phyloP scores from a whole-genome alignment of 1,284 basidiomycete species.

The Earliella scabrosa region DNA sequence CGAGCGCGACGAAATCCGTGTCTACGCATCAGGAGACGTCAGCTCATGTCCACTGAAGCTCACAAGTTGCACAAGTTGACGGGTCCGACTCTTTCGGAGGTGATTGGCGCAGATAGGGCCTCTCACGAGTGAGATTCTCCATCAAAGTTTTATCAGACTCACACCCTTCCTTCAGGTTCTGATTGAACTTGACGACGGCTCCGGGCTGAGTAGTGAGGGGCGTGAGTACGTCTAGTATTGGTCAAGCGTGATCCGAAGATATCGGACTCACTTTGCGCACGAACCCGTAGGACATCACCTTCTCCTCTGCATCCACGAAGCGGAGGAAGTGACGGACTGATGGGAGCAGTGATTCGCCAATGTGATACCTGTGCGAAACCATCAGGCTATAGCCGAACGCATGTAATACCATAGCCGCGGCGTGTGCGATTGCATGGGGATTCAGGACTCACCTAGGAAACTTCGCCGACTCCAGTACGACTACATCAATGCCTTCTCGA shows the following conservation, averaged over 20 bases:
- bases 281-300: constrained; percentile 40
- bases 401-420: too few species aligned
- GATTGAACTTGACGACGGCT: constrained; percentile 48
- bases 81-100: not conserved
- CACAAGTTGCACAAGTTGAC: not conserved
- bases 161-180: constrained; percentile 45
- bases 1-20: constrained; percentile 46
- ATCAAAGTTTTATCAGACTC: too few species aligned
- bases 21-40: constrained; percentile 29
- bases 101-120: not conserved
- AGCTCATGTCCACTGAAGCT: not conserved
- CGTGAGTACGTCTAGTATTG: too few species aligned
- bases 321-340: constrained; percentile 45
- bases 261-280: constrained; percentile 37
- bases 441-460: constrained; percentile 60
- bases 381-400: too few species aligned
- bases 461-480: constrained; percentile 66
- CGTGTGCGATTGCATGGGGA: too few species aligned
- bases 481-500: constrained; percentile 71
- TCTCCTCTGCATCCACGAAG: constrained; percentile 44
- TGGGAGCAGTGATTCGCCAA: constrained; percentile 48
- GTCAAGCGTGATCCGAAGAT: too few species aligned
- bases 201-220: constrained; percentile 36
- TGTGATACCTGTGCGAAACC: constrained; percentile 42
- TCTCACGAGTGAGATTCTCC: too few species aligned